Evolutionary conservation across 2,329 filamentous ascomycete species (phyloP), one percentile per base, ranked within the genome.

Genomic region (Cladosporium austrohemisphaericum): DNA sequence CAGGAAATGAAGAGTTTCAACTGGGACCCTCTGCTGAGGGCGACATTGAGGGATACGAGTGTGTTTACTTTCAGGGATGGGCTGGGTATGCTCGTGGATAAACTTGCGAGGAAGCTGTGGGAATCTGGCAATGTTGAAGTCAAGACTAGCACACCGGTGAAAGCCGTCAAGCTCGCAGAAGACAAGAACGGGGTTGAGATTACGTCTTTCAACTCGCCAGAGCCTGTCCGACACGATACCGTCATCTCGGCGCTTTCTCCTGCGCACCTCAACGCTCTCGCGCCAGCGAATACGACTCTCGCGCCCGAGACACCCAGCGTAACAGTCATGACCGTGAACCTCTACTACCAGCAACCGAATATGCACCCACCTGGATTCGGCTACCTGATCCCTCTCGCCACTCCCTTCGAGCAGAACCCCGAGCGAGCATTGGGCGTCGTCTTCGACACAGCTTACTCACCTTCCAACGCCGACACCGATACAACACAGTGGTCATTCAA

Each of bases 321-420:
- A 23, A 91, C 84, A 25, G 90, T 96, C 57, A 91, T 91, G 83
- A 87, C 91, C 2, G 86, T 98, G 53, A 96, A 95, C 69, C 76
- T 98, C 40, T 96, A 85, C 77, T 98, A 85, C 67, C 73, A 77
- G 1, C 75, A 81, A 35, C 76, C 83, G 5, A 63, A 79, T 50
- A 71, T 95, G 28, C 75, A 88, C 41, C 80, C 81, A 48, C 70
- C 75, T 23, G 92, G 89, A 23, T 94, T 97, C 64, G 93, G 93
- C 56, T 97, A 97, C 68, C 80, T 98, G 4, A 86, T 98, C 52
- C 92, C 93, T 1, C 81, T 83, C 52, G 83, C 83, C 13, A 76
- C 88, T 1, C 78, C 84, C 3, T 75, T 77, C 40, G 80, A 81
- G 29, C 76, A 88, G 56, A 95, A 95, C 64, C 86, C 88, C 1